These are phyloP conservation scores for Emericellopsis cladophorae DNA, from an alignment of 2,329 filamentous ascomycete species.

Conservation along the genomic window DNA sequence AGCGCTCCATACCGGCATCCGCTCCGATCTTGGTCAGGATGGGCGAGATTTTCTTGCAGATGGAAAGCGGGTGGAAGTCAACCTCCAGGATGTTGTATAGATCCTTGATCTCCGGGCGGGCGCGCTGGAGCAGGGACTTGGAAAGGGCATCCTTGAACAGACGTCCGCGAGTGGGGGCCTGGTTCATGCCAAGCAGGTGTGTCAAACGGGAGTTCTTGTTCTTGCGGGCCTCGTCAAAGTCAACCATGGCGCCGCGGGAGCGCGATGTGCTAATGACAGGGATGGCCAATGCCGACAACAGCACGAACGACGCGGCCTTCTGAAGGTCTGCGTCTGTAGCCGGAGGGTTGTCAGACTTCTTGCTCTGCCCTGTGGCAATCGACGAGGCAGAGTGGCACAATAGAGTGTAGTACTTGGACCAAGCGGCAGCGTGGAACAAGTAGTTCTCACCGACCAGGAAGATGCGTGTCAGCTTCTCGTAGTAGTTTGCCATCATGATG, in stretches of 20 bases:
- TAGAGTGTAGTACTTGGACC: conserved; percentile 94
- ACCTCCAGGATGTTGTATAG: conserved; percentile 98
- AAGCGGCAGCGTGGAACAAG: conserved; percentile 95
- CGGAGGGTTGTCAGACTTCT: conserved; percentile 89
- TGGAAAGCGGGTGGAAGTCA: conserved; percentile 96
- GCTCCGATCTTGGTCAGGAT: conserved; percentile 88
- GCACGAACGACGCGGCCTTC: conserved; percentile 88
- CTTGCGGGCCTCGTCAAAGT: conserved; percentile 93
- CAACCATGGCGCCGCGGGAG: conserved; percentile 88
- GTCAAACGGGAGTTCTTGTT: conserved; percentile 98
- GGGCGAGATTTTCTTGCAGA: conserved; percentile 97
- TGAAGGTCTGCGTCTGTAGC: conserved; percentile 83
- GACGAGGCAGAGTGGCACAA: conserved; percentile 80
- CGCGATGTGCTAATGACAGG: conserved; percentile 97
- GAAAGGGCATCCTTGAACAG: conserved; percentile 93
- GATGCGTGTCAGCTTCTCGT: conserved; percentile 96
- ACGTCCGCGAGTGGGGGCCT: conserved; percentile 74
- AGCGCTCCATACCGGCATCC: conserved; percentile 94
- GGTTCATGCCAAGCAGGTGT: conserved; percentile 86
- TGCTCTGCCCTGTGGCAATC: conserved; percentile 72
- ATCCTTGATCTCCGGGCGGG: conserved; percentile 86
- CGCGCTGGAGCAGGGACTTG: conserved; percentile 88
- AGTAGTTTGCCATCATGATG: conserved; percentile 99
- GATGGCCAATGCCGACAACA: conserved; percentile 91
- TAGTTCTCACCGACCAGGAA: conserved; percentile 99